Evolutionary conservation across 208 protist species (phyloP).

Genomic region (Wallacemonas collosoma): DNA sequence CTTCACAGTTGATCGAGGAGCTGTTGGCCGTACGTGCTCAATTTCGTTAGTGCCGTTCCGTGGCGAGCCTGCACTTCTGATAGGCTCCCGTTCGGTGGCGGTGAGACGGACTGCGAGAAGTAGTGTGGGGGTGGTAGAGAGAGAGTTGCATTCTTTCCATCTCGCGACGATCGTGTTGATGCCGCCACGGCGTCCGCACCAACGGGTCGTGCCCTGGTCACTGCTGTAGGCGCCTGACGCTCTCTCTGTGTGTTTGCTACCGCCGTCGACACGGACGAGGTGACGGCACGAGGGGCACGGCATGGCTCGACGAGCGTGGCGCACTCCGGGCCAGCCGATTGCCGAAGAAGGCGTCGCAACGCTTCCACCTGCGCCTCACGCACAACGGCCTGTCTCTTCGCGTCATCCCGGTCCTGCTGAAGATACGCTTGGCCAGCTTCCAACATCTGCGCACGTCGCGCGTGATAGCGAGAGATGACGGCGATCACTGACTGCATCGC

Average conservation of each 20-base stretch:
- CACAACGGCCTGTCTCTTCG: background rate
- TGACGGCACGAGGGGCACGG: background rate
- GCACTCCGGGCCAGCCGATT: background rate
- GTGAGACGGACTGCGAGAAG: background rate
- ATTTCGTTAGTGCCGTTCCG: background rate
- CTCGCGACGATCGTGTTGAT: background rate
- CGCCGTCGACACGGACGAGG: background rate
- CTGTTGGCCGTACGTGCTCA: background rate
- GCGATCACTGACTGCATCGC: background rate
- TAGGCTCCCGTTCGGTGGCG: background rate
- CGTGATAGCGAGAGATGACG: background rate
- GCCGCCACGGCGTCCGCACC: no score
- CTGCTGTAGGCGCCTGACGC: no score
- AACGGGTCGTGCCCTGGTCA: no score
- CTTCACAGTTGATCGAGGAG: background rate
- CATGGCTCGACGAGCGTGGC: background rate
- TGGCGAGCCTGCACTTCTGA: background rate
- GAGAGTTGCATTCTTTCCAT: background rate
- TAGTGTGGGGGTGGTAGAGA: background rate
- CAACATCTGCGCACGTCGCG: background rate
- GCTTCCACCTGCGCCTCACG: conserved; percentile 9
- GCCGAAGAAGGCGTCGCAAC: conserved; percentile 1
- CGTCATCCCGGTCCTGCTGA: background rate
- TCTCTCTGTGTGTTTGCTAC: no score
- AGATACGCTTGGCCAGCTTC: background rate